Evolutionary conservation across 108 stramenopile species (phyloP), one percentile per base, ranked within the genome.

Genomic region (Skeletonema grethae): DNA sequence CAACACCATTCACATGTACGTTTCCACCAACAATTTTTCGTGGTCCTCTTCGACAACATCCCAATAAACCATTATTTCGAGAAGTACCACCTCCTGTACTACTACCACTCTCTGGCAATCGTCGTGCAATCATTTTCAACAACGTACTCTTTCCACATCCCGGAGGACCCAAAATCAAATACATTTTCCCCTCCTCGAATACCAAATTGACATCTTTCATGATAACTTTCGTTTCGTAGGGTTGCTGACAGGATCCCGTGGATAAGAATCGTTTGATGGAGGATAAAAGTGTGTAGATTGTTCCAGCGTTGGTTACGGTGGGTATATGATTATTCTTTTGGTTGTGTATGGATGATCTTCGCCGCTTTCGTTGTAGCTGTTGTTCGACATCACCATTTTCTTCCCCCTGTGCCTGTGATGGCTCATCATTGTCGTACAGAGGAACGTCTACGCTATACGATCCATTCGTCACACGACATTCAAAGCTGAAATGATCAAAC

Each of bases 151-250:
- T 95, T 3, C 93, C 93, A 36, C 70, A 86, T 12, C 92, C 92
- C 7, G 96, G 96, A 15, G 93, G 85, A 28, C 93, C 93, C 13
- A 92, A 67, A 12, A 97, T 85, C 25, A 97, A 87, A 60, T 94
- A 95, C 60, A 90, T 82, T 56, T 87, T 92, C 18, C 89, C 84
- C 11, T 88, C 84, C 65, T 88, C 77, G 38, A 94, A 83, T 30
- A 53, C 50, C 15, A 87, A 82, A 65, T 84, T 89, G 28, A 93
- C 65, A 28, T 82, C 80, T 15, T 89, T 64, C 36, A 93, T 77
- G 50, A 80, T 59, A 22, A 62, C 28, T 60, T 79, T 79, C 15
- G 35, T 65, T 56, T 70, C 69, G 5, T 35, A 36, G 29, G 20
- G 61, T 63, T 35, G 55, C 48, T 41, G 28, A 56, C 28, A 38